Conservation (phyloP, 192 early-diverging fungal species). For the Gonapodya prolifera region DNA sequence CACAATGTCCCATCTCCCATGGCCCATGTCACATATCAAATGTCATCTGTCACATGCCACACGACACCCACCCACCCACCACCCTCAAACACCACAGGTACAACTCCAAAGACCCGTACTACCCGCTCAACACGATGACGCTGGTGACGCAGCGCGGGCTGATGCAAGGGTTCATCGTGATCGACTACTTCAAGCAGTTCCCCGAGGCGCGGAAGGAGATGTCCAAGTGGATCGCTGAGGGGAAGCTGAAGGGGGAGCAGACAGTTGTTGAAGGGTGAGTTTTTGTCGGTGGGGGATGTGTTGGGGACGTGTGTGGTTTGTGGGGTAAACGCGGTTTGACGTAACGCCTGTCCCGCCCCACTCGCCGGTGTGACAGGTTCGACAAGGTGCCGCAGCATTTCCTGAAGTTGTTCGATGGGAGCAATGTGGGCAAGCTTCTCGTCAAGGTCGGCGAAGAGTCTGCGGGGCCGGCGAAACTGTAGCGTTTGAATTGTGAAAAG, state of each 20-base stretch:
- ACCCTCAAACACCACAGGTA: too few species aligned
- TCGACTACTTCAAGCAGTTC: neutral
- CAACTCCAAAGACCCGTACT: neutral
- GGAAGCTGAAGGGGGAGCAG: neutral
- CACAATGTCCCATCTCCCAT: neutral
- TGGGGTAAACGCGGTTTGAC: neutral
- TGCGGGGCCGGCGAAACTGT: too few species aligned
- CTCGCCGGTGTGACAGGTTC: neutral
- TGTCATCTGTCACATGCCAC: too few species aligned
- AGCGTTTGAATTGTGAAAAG: too few species aligned
- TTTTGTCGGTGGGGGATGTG: too few species aligned
- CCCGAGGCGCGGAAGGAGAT: neutral
- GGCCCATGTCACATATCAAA: too few species aligned
- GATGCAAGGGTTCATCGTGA: neutral
- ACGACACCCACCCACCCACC: too few species aligned
- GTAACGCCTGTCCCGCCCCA: neutral
- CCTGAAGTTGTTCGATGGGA: neutral
- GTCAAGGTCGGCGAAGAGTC: neutral
- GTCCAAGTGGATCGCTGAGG: neutral
- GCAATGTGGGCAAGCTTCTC: neutral
- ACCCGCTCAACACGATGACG: neutral
- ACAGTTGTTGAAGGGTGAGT: conserved; percentile 1
- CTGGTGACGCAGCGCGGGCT: neutral
- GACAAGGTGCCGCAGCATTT: neutral
- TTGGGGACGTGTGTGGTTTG: too few species aligned